Evolutionary conservation across 2,329 filamentous ascomycete species (phyloP).

Genomic region (Bisporella sp.): DNA sequence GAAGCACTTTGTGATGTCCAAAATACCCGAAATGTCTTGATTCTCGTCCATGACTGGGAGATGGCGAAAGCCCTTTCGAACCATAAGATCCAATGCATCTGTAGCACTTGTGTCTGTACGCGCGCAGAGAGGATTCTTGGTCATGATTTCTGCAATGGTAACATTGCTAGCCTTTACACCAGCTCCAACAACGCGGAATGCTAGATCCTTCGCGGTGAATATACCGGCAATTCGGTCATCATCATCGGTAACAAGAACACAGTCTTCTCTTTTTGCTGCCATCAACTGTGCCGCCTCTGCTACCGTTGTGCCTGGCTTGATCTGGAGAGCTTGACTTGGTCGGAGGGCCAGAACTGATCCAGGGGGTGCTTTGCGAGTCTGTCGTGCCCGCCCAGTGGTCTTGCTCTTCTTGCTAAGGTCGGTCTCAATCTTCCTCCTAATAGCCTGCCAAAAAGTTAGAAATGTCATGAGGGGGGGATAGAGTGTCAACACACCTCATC

Average conservation of each 20-base stretch:
- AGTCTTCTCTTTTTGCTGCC: constrained; percentile 98
- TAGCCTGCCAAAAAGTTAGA: constrained; percentile 57
- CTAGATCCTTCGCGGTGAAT: constrained; percentile 97
- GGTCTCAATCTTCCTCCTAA: constrained; percentile 92
- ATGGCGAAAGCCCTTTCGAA: constrained; percentile 95
- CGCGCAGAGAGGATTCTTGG: constrained; percentile 96
- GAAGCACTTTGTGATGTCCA: constrained; percentile 99
- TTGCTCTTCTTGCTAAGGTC: constrained; percentile 98
- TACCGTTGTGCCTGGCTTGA: constrained; percentile 90
- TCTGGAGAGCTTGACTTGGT: constrained; percentile 92
- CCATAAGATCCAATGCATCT: constrained; percentile 95
- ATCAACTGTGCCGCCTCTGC: constrained; percentile 96
- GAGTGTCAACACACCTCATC: constrained; percentile 71
- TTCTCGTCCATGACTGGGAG: constrained; percentile 99
- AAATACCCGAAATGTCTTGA: constrained; percentile 94
- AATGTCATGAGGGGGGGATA: background rate
- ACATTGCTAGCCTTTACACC: constrained; percentile 84
- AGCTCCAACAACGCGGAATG: constrained; percentile 89
- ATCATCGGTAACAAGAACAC: constrained; percentile 93
- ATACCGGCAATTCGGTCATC: constrained; percentile 97
- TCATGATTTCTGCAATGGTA: constrained; percentile 98
- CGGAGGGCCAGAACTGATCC: constrained; percentile 93
- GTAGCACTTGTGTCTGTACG: constrained; percentile 97
- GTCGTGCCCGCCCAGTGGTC: constrained; percentile 67
- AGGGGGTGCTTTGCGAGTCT: constrained; percentile 87